Evolutionary conservation across 805 yeast genomes (phyloP).

Genomic region (Wickerhamiella qilinensis): DNA sequence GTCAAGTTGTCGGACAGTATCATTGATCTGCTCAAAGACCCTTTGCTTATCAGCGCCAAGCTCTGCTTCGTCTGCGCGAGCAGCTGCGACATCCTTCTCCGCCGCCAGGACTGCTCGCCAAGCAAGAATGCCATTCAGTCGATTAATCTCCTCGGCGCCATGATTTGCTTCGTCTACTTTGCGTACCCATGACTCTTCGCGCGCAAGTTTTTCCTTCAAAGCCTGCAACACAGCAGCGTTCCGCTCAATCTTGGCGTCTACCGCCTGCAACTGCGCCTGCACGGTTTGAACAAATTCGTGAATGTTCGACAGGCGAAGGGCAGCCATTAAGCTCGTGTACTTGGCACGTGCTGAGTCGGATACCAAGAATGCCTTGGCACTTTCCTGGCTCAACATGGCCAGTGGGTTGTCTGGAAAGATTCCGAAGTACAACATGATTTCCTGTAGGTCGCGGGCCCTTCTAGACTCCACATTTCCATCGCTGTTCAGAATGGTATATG

Average conservation of each 20-base stretch:
- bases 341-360: constrained; percentile 57
- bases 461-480: constrained; percentile 39
- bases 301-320: constrained; percentile 17
- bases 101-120: constrained; percentile 10
- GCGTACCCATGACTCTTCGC: background rate
- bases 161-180: constrained; percentile 2
- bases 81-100: background rate
- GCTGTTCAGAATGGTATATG: constrained; percentile 40
- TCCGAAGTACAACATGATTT: constrained; percentile 51
- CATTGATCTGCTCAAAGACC: background rate
- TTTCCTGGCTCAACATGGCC: constrained; percentile 85
- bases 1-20: background rate
- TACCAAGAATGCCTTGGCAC: constrained; percentile 78
- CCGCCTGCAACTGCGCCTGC: background rate
- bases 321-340: constrained; percentile 56
- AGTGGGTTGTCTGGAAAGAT: constrained; percentile 80
- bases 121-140: constrained; percentile 2
- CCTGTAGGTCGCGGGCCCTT: constrained; percentile 49
- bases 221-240: constrained; percentile 4
- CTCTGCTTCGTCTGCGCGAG: background rate
- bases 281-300: background rate
- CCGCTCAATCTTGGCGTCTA: constrained; percentile 9
- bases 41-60: background rate
- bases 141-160: constrained; percentile 2
- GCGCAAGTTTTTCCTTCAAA: background rate